Evolutionary conservation across 2,329 filamentous ascomycete species (phyloP), one percentile per base, ranked within the genome.

Genomic region (Proliferodiscus dingleyae): DNA sequence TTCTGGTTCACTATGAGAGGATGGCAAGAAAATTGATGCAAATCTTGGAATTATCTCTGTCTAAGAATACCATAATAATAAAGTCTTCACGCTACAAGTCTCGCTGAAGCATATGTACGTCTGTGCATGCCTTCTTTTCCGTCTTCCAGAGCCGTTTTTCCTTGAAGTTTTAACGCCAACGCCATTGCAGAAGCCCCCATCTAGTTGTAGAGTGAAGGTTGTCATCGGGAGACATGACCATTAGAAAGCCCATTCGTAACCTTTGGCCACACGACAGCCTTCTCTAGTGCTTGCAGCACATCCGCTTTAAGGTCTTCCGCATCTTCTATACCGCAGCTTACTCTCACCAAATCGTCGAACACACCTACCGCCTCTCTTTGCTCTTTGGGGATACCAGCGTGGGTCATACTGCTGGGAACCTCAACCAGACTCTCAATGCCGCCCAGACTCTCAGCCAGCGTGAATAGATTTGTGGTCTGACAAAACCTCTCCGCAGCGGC

Each of bases 281-380:
- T 80, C 67, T 93, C 85, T 33, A 97, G 69, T 4, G 93, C 93
- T 66, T 87, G 84, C 54, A 89, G 66, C 13, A 94, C 81, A 71
- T 98, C 93, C 32, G 75, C 77, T 60, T 82, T 83, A 51, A 98
- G 73, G 67, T 98, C 93, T 51, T 83, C 81, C 6, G 81, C 80
- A 62, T 98, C 93, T 71, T 98, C 93, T 45, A 98, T 81, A 61
- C 93, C 93, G 65, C 89, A 96, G 75, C 89, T 95, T 50, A 98
- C 75, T 55, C 93, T 80, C 23, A 98, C 87, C 6, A 98, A 77
- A 66, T 98, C 93, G 64, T 98, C 93, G 62, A 83, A 97, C 24
- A 98, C 89, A 50, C 93, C 93, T 1, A 93, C 89, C 3, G 84
- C 85, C 75, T 98, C 93, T 47, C 93, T 78, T 73, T 95, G 82